A percentile compares a stretch with the other conserved stretches of the same genome.
Conservation (phyloP, 2,329 filamentous ascomycete species). For the Fusarium hostae region DNA sequence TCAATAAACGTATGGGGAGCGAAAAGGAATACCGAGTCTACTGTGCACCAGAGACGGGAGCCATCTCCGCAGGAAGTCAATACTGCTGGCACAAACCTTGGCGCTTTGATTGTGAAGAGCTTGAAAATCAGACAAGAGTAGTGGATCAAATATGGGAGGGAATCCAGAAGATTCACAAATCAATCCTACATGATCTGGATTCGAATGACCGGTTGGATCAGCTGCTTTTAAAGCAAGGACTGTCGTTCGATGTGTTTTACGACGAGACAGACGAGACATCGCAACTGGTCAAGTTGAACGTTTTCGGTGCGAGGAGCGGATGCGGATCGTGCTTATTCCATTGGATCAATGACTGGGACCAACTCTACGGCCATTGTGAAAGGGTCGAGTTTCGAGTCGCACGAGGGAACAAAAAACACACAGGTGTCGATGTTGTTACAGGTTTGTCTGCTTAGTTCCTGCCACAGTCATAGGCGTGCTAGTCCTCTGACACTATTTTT, state of each 20-base stretch:
- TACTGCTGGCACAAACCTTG: constrained; percentile 55
- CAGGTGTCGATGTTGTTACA: neutral
- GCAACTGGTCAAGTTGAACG: constrained; percentile 57
- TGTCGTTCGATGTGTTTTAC: constrained; percentile 57
- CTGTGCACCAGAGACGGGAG: constrained; percentile 49
- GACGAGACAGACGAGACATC: constrained; percentile 41
- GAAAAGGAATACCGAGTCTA: constrained; percentile 57
- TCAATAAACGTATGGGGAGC: constrained; percentile 52
- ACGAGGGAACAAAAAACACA: neutral
- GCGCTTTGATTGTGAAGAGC: constrained; percentile 34
- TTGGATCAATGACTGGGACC: constrained; percentile 48
- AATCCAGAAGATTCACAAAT: constrained; percentile 9
- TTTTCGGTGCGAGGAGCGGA: constrained; percentile 56
- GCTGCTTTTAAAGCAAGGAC: constrained; percentile 52
- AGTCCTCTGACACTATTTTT: neutral
- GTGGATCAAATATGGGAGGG: constrained; percentile 7
- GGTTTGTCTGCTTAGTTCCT: neutral
- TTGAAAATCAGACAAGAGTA: constrained; percentile 30
- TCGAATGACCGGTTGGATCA: constrained; percentile 35
- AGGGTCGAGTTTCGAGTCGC: constrained; percentile 19
- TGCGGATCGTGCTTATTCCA: constrained; percentile 60
- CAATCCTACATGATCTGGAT: constrained; percentile 11
- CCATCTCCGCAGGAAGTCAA: constrained; percentile 54
- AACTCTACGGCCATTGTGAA: constrained; percentile 9
- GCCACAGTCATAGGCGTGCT: neutral